Percentiles rank a stretch among this genome's conserved stretches.
phyloP scores from a whole-genome alignment of 2,329 filamentous ascomycete genomes.

The Neofusicoccum laricinum region DNA sequence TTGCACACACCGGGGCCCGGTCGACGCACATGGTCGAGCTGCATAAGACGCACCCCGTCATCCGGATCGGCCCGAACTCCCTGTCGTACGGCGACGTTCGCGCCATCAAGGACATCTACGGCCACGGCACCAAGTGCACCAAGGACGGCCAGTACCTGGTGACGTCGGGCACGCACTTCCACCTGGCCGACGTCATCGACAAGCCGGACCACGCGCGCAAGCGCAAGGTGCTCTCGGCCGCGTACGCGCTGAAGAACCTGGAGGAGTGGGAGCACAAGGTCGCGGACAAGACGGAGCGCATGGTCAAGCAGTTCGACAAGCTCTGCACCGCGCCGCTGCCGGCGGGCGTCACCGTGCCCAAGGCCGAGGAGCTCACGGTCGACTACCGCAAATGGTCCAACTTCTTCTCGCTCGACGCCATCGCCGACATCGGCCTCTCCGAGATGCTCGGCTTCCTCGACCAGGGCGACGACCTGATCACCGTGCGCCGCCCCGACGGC shows the following conservation, averaged over 20 bases:
- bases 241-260: constrained; percentile 22
- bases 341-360: constrained; percentile 19
- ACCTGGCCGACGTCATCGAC: constrained; percentile 42
- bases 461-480: constrained; percentile 45
- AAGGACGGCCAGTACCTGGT: constrained; percentile 31
- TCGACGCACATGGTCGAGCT: constrained; percentile 43
- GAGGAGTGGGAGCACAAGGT: constrained; percentile 23
- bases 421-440: constrained; percentile 55
- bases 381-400: constrained; percentile 54
- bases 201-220: constrained; percentile 26
- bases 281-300: constrained; percentile 15
- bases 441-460: constrained; percentile 54
- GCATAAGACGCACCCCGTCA: constrained; percentile 48
- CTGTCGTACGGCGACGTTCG: constrained; percentile 31
- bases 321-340: constrained; percentile 39
- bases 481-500: constrained; percentile 46
- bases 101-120: constrained; percentile 40
- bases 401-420: constrained; percentile 57
- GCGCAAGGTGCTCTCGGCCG: constrained; percentile 22
- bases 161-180: constrained; percentile 48
- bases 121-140: constrained; percentile 20
- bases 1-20: constrained; percentile 44
- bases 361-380: constrained; percentile 43
- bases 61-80: constrained; percentile 31
- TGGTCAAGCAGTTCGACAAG: constrained; percentile 43